Evolutionary conservation across 2,329 filamentous ascomycete species (phyloP), one percentile per base, ranked within the genome.

Genomic region (Arthroderma uncinatum): DNA sequence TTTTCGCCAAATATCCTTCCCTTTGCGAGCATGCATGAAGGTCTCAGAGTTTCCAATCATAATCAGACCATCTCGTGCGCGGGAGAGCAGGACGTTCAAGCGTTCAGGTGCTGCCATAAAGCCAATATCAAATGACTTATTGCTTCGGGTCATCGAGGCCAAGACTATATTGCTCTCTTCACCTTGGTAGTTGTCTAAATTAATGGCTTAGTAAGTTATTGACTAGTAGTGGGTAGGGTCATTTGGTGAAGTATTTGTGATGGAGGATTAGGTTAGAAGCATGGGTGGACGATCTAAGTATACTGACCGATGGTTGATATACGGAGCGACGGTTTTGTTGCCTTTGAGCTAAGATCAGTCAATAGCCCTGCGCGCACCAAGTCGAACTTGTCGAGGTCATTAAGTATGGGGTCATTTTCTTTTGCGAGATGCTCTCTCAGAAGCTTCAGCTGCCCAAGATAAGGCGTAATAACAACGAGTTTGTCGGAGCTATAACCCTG

Each of bases 121-220:
- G 0, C 87, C 86, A 30, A 89, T 86, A 1, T 89, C 82, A 0
- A 80, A 78, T 0, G 65, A 64, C 0, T 64, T 58, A 60, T 90
- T 90, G 66, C 85, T 86, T 3, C 87, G 73, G 0, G 84, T 87
- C 9, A 90, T 67, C 0, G 83, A 85, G 0, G 74, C 80, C 6
- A 91, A 78, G 0, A 89, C 82, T 14, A 91, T 84, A 1, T 89
- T 81, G 37, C 81, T 83, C 61, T 91, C 86, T 64, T 90, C 86
- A 1, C 87, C 86, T 66, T 90, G 87, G 58, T 86, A 91, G 60
- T 90, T 90, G 60, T 90, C 86, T 84, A 59, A 48, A 42, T 52
- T 52, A 7, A 23, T 44, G 23, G 6, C n/a, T 48, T 53, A 53
- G 37, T 12, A 57, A 10, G 14, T 56, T 36, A 53, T 56, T 48